Evolutionary conservation across 148 eudicot species (phyloP).

Genomic region (Limonium bicolor): DNA sequence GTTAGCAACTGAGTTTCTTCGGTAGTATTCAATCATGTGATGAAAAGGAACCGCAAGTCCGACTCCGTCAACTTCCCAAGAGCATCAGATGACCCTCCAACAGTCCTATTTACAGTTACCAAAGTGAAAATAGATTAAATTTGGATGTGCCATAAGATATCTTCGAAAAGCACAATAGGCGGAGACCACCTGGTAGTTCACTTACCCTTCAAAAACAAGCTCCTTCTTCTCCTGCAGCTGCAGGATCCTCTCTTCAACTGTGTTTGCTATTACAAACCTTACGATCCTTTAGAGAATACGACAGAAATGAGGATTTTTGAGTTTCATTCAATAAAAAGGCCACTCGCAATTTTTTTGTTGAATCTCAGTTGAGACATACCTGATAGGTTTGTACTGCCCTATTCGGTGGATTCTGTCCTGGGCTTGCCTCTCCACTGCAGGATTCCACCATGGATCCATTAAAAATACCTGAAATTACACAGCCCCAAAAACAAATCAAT

Average conservation of each 20-base stretch:
- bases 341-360: no score
- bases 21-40: no score
- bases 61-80: constrained; percentile 71
- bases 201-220: constrained; percentile 89
- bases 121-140: background rate
- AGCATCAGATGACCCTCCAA: constrained; percentile 80
- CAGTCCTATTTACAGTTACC: constrained; percentile 29
- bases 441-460: constrained; percentile 99
- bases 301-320: background rate
- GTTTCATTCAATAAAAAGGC: background rate
- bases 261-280: constrained; percentile 73
- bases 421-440: constrained; percentile 88
- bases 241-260: constrained; percentile 85
- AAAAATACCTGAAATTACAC: constrained; percentile 61
- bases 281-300: constrained; percentile 32
- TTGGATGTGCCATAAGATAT: background rate
- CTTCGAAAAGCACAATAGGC: background rate
- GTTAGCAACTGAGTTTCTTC: no score
- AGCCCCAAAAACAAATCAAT: background rate
- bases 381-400: constrained; percentile 89
- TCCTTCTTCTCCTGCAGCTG: constrained; percentile 93
- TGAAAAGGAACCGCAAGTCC: constrained; percentile 71
- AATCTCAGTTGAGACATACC: no score
- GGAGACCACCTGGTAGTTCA: no score
- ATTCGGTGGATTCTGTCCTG: constrained; percentile 92